phyloP scores from a whole-genome alignment of 306 rosid species.

The Medicago truncatula region MtrunA17r5.0-ANR NC_053046.1:34379501-34380000 shows the following conservation, averaged over 20 bases:
- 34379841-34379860: slow-evolving; percentile 11
- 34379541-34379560: too few relatives aligned
- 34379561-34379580: too few relatives aligned
- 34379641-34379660: too few relatives aligned
- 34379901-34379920: too few relatives aligned
- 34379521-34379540: too few relatives aligned
- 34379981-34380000: not conserved
- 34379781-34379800: not conserved
- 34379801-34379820: not conserved
- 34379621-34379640: too few relatives aligned
- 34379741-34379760: not conserved
- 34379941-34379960: not conserved
- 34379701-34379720: not conserved
- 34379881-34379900: not conserved
- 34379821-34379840: not conserved
- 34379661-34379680: too few relatives aligned
- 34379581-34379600: too few relatives aligned
- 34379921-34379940: slow-evolving; percentile 19
- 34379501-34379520: too few relatives aligned
- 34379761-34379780: not conserved
- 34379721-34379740: not conserved
- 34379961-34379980: not conserved
- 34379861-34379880: not conserved
- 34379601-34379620: too few relatives aligned
- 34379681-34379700: not conserved